These are phyloP conservation scores for Dryas octopetala DNA, from an alignment of 306 rosid species.

Conservation along the genomic window DNA sequence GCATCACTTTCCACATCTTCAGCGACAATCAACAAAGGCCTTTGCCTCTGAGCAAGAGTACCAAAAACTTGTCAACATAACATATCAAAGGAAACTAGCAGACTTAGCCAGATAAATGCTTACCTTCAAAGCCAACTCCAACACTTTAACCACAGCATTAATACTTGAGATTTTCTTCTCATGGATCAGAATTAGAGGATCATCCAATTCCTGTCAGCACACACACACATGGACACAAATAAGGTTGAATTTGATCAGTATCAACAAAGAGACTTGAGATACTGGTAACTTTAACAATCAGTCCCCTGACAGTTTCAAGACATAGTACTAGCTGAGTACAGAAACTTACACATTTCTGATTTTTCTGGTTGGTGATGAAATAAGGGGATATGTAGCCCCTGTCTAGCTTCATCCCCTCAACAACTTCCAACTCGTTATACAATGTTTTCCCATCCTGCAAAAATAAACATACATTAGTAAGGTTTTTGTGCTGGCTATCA, in stretches of 20 bases:
- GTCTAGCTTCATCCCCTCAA: constrained; percentile 98
- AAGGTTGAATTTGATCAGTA: background rate
- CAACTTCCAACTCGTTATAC: constrained; percentile 91
- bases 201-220: constrained; percentile 74
- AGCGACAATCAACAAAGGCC: constrained; percentile 74
- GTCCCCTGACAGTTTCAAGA: background rate
- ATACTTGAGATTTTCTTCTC: constrained; percentile 92
- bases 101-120: constrained; percentile 9
- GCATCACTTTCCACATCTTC: constrained; percentile 98
- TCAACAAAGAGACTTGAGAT: background rate
- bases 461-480: constrained; percentile 17
- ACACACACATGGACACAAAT: background rate
- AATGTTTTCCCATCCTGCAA: constrained; percentile 93
- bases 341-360: constrained; percentile 86
- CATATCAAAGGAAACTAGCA: constrained; percentile 2
- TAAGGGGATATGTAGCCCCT: constrained; percentile 95
- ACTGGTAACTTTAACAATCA: background rate
- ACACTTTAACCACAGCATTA: constrained; percentile 71
- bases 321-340: background rate
- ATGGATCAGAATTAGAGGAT: constrained; percentile 85
- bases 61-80: constrained; percentile 12
- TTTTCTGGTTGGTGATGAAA: constrained; percentile 87
- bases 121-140: constrained; percentile 90
- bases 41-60: constrained; percentile 60
- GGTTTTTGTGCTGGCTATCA: background rate